Percentiles rank a stretch among this genome's conserved stretches.
phyloP scores from a whole-genome alignment of 2,329 filamentous ascomycete species.

The Rhynchosporium graminicola region DNA sequence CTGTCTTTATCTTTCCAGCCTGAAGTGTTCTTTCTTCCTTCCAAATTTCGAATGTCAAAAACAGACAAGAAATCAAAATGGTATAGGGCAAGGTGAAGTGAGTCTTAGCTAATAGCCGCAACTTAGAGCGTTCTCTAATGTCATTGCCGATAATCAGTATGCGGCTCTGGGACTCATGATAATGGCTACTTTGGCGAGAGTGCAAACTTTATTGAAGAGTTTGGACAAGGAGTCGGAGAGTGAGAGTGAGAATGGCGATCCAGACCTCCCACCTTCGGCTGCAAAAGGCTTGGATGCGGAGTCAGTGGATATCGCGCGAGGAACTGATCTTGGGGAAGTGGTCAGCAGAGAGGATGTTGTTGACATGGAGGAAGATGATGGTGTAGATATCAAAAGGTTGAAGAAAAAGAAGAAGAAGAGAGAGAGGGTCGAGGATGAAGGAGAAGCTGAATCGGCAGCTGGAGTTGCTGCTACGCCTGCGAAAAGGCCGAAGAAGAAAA shows the following conservation, averaged over 20 bases:
- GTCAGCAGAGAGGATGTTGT: slow-evolving; percentile 36
- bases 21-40: background rate
- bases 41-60: background rate
- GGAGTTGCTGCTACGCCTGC: slow-evolving; percentile 35
- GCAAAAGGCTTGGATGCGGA: background rate
- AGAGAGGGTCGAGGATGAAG: slow-evolving; percentile 15
- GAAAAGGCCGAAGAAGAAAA: slow-evolving; percentile 50
- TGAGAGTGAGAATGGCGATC: slow-evolving; percentile 16
- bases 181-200: slow-evolving; percentile 58
- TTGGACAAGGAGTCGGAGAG: background rate
- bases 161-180: slow-evolving; percentile 70
- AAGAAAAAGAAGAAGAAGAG: slow-evolving; percentile 36
- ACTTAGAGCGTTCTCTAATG: slow-evolving; percentile 61
- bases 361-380: slow-evolving; percentile 6
- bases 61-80: too few relatives aligned
- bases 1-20: slow-evolving; percentile 38
- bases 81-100: too few relatives aligned
- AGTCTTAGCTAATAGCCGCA: slow-evolving; percentile 34
- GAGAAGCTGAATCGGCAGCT: slow-evolving; percentile 10
- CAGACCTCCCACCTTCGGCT: background rate
- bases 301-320: background rate
- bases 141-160: slow-evolving; percentile 73
- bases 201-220: background rate
- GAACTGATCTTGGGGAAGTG: slow-evolving; percentile 38
- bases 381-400: slow-evolving; percentile 18